Evolutionary conservation across 257 asterid genomes (phyloP).

Genomic region (Jacaranda mimosifolia): DNA sequence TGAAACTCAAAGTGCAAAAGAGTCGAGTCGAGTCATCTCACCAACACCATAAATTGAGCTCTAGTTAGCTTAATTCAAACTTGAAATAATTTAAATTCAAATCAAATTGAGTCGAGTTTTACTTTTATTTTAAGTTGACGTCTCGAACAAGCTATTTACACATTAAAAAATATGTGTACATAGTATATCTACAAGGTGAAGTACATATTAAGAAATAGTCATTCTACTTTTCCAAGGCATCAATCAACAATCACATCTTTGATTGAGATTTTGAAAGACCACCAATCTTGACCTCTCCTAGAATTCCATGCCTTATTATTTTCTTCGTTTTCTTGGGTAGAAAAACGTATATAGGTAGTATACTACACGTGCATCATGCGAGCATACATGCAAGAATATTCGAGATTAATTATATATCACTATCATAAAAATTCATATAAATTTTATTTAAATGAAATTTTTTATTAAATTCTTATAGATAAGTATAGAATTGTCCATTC

Average conservation of each 20-base stretch:
- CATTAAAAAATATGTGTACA: no score
- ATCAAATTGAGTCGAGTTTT: no score
- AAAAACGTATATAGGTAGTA: not conserved
- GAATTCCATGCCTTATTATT: not conserved
- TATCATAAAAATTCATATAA: not conserved
- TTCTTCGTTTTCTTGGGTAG: not conserved
- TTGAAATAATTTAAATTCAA: no score
- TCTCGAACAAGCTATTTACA: no score
- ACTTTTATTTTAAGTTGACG: no score
- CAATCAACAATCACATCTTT: conserved; percentile 18
- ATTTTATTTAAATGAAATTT: not conserved
- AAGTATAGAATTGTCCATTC: no score
- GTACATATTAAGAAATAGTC: not conserved
- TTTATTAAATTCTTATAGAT: no score
- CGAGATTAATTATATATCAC: not conserved
- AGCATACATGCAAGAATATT: not conserved
- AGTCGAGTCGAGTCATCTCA: no score
- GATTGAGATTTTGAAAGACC: conserved; percentile 11
- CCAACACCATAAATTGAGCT: no score
- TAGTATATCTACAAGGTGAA: no score
- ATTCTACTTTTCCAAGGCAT: not conserved
- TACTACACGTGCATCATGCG: not conserved
- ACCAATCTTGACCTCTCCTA: not conserved
- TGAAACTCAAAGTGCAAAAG: no score
- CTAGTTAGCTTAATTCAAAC: no score